These are phyloP conservation scores for Penicillium subrubescens DNA, from an alignment of 495 filamentous ascomycete species.

Conservation along the genomic window DNA sequence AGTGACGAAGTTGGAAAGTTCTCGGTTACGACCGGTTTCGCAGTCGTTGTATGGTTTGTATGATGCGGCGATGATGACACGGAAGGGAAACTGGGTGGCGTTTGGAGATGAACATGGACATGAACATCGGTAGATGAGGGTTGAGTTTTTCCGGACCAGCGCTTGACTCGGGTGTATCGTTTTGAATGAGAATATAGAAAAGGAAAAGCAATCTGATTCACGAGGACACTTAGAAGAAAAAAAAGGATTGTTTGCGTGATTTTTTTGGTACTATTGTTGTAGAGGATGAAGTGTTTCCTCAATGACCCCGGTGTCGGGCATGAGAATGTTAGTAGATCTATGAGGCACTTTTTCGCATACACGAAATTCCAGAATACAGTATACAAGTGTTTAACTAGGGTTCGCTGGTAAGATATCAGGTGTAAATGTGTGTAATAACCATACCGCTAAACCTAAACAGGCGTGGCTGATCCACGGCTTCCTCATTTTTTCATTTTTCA, in stretches of 20 bases:
- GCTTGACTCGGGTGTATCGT: slow-evolving; percentile 7
- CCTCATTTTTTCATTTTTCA: slow-evolving; percentile 13
- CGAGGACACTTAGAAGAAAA: neutral
- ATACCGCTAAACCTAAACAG: slow-evolving; percentile 21
- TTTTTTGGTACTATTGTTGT: slow-evolving; percentile 6
- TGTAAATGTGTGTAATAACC: neutral
- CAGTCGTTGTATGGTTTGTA: slow-evolving; percentile 31
- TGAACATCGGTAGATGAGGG: neutral
- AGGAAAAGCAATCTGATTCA: neutral
- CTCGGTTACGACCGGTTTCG: slow-evolving; percentile 27
- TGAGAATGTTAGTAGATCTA: slow-evolving; percentile 19
- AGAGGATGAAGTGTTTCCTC: slow-evolving; percentile 18
- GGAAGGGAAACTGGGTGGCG: slow-evolving; percentile 23
- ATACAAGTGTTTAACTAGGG: neutral
- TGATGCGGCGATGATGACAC: slow-evolving; percentile 38
- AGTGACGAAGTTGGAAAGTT: slow-evolving; percentile 1
- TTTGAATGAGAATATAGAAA: neutral
- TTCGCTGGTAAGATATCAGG: neutral
- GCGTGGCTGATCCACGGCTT: slow-evolving; percentile 22
- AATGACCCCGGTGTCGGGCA: slow-evolving; percentile 32
- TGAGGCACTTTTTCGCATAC: slow-evolving; percentile 22
- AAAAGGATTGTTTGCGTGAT: slow-evolving; percentile 16
- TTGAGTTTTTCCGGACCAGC: slow-evolving; percentile 3
- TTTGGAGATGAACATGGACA: slow-evolving; percentile 8
- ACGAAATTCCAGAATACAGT: neutral